Conservation (phyloP, 768 basidiomycete genomes). For the Rhizopogon vulgaris region DNA sequence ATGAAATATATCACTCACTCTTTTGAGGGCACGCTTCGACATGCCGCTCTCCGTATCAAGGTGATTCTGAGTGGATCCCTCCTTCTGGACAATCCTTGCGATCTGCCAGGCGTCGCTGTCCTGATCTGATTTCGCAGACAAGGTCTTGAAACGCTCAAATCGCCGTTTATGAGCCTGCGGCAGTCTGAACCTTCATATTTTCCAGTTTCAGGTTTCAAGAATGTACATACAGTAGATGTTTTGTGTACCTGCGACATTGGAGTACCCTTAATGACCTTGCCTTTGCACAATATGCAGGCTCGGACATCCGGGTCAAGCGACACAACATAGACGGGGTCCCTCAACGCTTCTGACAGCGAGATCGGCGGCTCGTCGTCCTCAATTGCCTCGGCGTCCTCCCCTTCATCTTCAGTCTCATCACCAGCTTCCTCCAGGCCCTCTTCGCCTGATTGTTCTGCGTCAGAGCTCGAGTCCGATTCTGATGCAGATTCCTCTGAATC, state of each 20-base stretch:
- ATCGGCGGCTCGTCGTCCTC: constrained; percentile 36
- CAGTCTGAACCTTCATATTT: neutral
- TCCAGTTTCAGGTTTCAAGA: neutral
- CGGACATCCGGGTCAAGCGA: constrained; percentile 49
- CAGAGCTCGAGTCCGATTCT: constrained; percentile 34
- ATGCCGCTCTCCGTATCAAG: constrained; percentile 13
- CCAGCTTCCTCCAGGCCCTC: constrained; percentile 14
- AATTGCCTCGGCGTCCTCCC: constrained; percentile 16
- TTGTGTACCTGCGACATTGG: constrained; percentile 54
- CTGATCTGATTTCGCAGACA: constrained; percentile 34
- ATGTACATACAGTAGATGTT: constrained; percentile 53
- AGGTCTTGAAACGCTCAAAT: constrained; percentile 41
- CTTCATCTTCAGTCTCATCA: constrained; percentile 22
- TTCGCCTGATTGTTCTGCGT: constrained; percentile 13
- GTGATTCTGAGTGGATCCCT: neutral
- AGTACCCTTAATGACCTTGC: constrained; percentile 58
- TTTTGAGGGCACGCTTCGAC: constrained; percentile 61
- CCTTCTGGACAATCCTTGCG: constrained; percentile 17
- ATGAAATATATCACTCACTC: constrained; percentile 35
- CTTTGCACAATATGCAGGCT: constrained; percentile 65
- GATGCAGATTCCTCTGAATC: constrained; percentile 67
- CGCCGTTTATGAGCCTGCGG: constrained; percentile 61
- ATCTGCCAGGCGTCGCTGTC: constrained; percentile 43
- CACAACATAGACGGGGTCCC: constrained; percentile 57
- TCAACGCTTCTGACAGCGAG: constrained; percentile 52